These are phyloP conservation scores for Plantago elongata DNA, from an alignment of 257 asterid species.

Conservation along the genomic window DNA sequence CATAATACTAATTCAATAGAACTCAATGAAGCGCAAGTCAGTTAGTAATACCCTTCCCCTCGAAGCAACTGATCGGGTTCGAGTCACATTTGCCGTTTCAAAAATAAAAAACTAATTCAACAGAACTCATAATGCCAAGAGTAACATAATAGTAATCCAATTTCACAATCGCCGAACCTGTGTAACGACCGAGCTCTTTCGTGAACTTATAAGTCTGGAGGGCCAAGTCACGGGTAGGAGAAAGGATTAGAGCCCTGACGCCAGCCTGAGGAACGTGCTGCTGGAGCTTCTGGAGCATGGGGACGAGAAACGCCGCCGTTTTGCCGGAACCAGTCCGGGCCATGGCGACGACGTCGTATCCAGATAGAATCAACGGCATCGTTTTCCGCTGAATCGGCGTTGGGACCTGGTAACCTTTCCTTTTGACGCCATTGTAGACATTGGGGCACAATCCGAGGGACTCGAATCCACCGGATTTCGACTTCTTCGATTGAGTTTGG, in stretches of 20 bases:
- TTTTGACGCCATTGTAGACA: constrained; percentile 69
- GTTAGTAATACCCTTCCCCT: no score
- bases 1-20: neutral
- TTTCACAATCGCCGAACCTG: constrained; percentile 39
- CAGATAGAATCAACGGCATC: constrained; percentile 73
- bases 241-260: constrained; percentile 78
- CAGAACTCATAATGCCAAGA: neutral
- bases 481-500: constrained; percentile 53
- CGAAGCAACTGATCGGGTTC: no score
- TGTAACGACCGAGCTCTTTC: constrained; percentile 73
- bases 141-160: neutral
- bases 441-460: constrained; percentile 60
- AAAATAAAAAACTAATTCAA: no score
- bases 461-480: constrained; percentile 92
- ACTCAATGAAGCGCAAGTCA: no score
- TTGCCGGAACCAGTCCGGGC: constrained; percentile 97
- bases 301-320: constrained; percentile 86
- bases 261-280: constrained; percentile 91
- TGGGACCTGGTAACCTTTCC: constrained; percentile 83
- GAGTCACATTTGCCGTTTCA: no score
- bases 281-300: constrained; percentile 89
- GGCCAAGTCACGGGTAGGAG: constrained; percentile 95
- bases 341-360: constrained; percentile 93
- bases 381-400: constrained; percentile 93
- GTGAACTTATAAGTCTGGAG: constrained; percentile 82